Evolutionary conservation across 2,329 filamentous ascomycete species (phyloP), one percentile per base, ranked within the genome.

Genomic region (Clonostachys chloroleuca): DNA sequence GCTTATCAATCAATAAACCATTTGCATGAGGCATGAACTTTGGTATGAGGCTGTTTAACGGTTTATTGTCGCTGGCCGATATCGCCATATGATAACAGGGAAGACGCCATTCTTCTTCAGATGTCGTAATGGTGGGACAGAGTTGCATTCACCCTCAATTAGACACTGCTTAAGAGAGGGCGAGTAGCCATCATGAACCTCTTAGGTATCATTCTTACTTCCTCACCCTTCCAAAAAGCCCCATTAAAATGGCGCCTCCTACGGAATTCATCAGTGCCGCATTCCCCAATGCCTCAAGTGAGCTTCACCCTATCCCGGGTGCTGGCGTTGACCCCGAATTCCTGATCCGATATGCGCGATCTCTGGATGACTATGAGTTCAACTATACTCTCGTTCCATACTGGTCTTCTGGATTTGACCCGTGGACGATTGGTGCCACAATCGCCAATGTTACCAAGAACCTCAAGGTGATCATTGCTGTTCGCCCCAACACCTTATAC

Each of bases 341-440:
- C 54, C 70, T 84, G 5, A 63, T 69, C 33, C 75, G 79, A 33
- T 83, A 84, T 54, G 75, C 78, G 13, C 70, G 75, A 18, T 70
- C 68, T 5, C 68, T 83, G 3, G 80, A 84, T 51, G 79, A 83
- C 55, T 77, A 82, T 58, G 75, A 62, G 42, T 83, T 75, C 67
- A 80, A 82, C 61, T 83, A 83, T 59, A 84, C 80, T 0, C 70
- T 84, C 3, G 69, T 83, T 14, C 80, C 80, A 0, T 83, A 84
- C 51, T 72, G 73, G 44, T 81, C 79, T 0, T 71, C 70, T 3
- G 74, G 14, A n/a, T 39, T 39, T 12, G 36, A 39, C 17, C 36
- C 36, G 6, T 83, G 75, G 62, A 83, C 79, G 6, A 68, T 78
- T 12, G 80, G 77, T 18, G 78, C 80, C 0, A 81, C 77, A 13